Evolutionary conservation across 176 grass and related monocot genomes (phyloP), one percentile per base, ranked within the genome.

Genomic region (Luzula sylvatica): DNA sequence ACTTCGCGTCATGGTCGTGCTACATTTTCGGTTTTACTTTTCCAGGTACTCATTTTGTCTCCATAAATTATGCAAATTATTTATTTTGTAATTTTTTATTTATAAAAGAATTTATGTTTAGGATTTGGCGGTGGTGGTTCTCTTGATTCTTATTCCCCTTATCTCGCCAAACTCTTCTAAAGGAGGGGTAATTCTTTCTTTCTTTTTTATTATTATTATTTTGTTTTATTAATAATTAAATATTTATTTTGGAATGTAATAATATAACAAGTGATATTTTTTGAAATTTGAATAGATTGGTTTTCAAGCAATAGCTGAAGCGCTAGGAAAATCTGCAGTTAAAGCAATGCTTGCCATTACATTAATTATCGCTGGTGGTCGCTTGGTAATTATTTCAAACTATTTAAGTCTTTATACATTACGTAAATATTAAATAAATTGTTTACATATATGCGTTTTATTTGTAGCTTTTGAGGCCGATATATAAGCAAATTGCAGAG

Each of bases 401-500:
- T 35, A 50, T 49, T 24, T 47, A 11, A 32, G 13, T 13, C 22
- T 32, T 19, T 20, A 2, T 23, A 50, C 9, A 20, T 16, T 18
- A 20, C 18, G 17, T 0, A 48, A 29, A 47, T 30, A 21, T 27
- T 24, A 64, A 45, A 61, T 26, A 44, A 13, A 21, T 45, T 0
- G 45, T 45, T 14, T 61, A 46, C 22, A 26, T 61, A 44, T 43
- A 25, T 45, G 39, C 22, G 26, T 60, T 24, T 23, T 21, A 42
- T 20, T 61, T 27, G 53, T 72, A 98, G 92, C 78, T 98, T 21
- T 79, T 98, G 78, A 75, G 92, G 16, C 92, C 92, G 54, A 98
- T 98, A 72, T 98, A 98, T 69, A 98, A 70, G 43, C 81, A 87
- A 80, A 98, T 98, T 73, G 86, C 92, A 52, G 92, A 98, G 76